Conservation (phyloP, 139 green algal species). For the Chlorella vulgaris region DNA sequence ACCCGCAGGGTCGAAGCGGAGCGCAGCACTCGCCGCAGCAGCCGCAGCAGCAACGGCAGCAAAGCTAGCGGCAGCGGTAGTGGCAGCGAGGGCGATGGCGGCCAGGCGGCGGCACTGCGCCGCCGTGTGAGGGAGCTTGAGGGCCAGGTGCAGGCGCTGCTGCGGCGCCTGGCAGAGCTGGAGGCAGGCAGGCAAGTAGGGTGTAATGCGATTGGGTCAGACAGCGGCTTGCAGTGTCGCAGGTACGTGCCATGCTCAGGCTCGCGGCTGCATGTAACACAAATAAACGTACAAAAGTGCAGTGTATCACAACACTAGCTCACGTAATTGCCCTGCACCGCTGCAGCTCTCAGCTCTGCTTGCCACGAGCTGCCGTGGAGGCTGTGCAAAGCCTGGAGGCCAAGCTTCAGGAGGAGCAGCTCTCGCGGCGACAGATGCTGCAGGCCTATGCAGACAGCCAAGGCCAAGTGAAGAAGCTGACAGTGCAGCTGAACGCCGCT, state of each 20-base stretch:
- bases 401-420: background rate
- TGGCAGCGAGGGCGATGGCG: background rate
- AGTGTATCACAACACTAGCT: too few species aligned
- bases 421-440: background rate
- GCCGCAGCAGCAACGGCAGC: background rate
- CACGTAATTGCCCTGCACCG: too few species aligned
- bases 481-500: background rate
- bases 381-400: constrained; percentile 13
- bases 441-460: background rate
- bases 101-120: background rate
- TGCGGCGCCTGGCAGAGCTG: background rate
- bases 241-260: too few species aligned
- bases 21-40: too few species aligned
- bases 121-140: background rate
- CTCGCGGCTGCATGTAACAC: too few species aligned
- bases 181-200: background rate
- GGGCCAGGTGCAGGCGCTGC: background rate
- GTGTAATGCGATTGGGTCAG: too few species aligned
- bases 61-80: background rate
- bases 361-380: background rate
- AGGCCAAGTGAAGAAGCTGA: background rate
- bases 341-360: background rate
- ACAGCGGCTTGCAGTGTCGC: too few species aligned
- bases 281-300: too few species aligned
- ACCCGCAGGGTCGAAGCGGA: too few species aligned